Evolutionary conservation across 129 eudicot species (phyloP).

Genomic region (Flaveria trinervia): DNA sequence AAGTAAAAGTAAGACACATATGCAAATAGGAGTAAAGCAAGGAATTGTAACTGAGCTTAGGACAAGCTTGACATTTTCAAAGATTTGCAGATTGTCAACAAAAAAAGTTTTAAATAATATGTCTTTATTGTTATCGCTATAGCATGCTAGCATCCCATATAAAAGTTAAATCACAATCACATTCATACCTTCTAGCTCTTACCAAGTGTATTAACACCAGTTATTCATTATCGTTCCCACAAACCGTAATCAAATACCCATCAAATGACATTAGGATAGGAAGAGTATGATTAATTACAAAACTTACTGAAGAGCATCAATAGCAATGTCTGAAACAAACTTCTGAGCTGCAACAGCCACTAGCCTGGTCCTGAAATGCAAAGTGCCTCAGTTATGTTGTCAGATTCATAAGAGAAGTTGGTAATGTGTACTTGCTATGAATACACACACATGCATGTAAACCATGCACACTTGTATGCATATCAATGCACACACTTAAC

Average conservation of each 20-base stretch:
- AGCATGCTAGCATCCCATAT: constrained; percentile 5
- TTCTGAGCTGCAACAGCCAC: constrained; percentile 98
- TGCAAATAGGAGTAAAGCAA: neutral
- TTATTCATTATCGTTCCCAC: neutral
- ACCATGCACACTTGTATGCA: no score
- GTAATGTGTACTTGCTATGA: neutral
- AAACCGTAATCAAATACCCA: neutral
- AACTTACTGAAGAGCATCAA: constrained; percentile 88
- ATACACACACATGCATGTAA: neutral
- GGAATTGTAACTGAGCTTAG: neutral
- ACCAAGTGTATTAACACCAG: neutral
- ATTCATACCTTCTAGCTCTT: no score
- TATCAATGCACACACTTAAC: no score
- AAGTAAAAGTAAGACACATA: neutral
- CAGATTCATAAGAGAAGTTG: neutral
- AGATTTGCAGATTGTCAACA: neutral
- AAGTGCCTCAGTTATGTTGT: neutral
- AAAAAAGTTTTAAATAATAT: neutral
- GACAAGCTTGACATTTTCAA: neutral
- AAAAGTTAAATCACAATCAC: neutral
- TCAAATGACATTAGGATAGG: neutral
- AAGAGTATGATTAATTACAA: neutral
- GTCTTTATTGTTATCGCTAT: neutral
- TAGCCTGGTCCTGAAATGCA: constrained; percentile 63
- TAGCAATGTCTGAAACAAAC: constrained; percentile 77